Conservation (phyloP, 2,329 filamentous ascomycete species). For the Xylariaceae sp. region DNA sequence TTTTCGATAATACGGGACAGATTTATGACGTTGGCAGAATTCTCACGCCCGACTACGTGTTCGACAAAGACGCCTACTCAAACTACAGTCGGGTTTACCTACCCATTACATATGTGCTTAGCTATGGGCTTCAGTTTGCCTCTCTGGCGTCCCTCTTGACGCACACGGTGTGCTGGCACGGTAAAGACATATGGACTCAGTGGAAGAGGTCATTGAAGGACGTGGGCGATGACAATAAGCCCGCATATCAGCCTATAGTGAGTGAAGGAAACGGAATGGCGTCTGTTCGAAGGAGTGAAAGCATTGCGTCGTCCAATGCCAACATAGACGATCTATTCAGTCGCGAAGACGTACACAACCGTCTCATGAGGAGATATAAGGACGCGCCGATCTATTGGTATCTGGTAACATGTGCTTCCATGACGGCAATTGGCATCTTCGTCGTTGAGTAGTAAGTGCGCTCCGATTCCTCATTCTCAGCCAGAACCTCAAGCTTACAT, state of each 20-base stretch:
- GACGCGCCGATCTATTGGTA: conserved; percentile 83
- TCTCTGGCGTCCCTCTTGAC: conserved; percentile 73
- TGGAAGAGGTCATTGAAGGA: conserved; percentile 66
- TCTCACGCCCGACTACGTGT: conserved; percentile 69
- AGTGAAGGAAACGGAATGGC: conserved; percentile 22
- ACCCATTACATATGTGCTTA: conserved; percentile 81
- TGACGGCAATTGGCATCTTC: conserved; percentile 75
- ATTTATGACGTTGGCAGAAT: conserved; percentile 79
- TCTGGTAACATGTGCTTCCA: conserved; percentile 65
- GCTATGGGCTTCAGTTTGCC: conserved; percentile 82
- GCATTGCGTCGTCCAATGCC: conserved; percentile 32
- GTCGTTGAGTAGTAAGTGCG: conserved; percentile 71
- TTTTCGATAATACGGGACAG: conserved; percentile 79
- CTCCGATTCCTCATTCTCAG: not conserved
- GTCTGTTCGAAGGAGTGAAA: conserved; percentile 20
- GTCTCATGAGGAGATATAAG: conserved; percentile 75
- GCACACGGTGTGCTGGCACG: conserved; percentile 80
- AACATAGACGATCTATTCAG: conserved; percentile 54
- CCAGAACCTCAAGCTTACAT: conserved; percentile 9
- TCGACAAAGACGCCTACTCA: conserved; percentile 70
- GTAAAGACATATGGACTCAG: conserved; percentile 72
- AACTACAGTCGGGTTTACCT: conserved; percentile 81
- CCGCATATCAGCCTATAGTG: conserved; percentile 48
- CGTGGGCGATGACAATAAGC: conserved; percentile 46
- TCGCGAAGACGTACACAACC: conserved; percentile 76